Evolutionary conservation across 164 flowering plant genomes (phyloP), one percentile per base, ranked within the genome.

Genomic region (Dillenia suffruticosa): DNA sequence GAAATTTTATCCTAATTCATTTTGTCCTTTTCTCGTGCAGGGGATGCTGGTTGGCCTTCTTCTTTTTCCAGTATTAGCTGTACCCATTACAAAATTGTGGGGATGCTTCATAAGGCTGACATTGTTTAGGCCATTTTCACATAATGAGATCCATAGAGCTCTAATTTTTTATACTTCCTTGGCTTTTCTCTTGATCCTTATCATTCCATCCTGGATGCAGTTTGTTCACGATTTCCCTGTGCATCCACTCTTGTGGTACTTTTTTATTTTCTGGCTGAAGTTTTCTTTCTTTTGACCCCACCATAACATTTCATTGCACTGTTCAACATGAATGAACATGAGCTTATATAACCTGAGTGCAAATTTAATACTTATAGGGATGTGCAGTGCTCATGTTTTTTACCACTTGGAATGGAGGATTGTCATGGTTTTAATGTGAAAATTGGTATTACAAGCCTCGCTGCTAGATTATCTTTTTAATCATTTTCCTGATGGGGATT

Each of bases 221-320:
- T 76, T 88, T 70, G 94, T 91, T 65, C 90, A 80, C 43, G 81
- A 83, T 59, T 89, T 94, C 67, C 65, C 70, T 45, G 58, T 74
- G 58, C 97, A 94, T 72, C 99, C 99, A 7, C 9, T 83, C 6
- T 63, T 83, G 67, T 93, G 98, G 98, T 93, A 93, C 53, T 46
- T n/a, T 13, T 63, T 46, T 53, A 12, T 61, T 51, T 40, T 32
- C 5, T 32, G 40, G 40, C 40, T 32, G 17, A 13, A 49, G 12
- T 61, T 44, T 14, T 8, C 49, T 40, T 52, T 2, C 62, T 49
- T 44, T 55, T 59, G 32, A n/a, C 50, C 45, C 12, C n/a, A 47
- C 16, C 10, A 14, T 14, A 9, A 5, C 6, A 24, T 24, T 68
- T 58, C 8, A 44, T 45, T 64, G 55, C 11, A n/a, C 15, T 59